Evolutionary conservation across 139 green algal genomes (phyloP).

Genomic region (Pleodorina starrii): DNA sequence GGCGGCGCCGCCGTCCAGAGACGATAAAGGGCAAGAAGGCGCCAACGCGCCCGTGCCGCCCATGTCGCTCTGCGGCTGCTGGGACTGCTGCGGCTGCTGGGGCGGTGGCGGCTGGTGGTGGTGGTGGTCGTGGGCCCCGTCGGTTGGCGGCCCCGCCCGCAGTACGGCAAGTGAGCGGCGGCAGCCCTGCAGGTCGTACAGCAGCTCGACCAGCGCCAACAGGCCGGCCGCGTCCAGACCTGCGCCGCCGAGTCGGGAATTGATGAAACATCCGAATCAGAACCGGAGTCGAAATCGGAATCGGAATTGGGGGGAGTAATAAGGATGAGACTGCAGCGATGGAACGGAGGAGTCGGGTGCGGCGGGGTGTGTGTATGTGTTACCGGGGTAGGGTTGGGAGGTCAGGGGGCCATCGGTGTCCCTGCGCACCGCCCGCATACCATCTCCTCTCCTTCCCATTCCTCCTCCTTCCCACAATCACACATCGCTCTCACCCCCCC

Average conservation of each 20-base stretch:
- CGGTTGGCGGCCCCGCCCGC: constrained; percentile 4
- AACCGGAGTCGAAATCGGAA: too few relatives aligned
- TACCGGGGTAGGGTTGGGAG: too few relatives aligned
- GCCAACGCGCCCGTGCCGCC: neutral
- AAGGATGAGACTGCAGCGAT: neutral
- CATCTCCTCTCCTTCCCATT: too few relatives aligned
- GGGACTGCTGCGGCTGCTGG: neutral
- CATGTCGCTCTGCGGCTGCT: neutral
- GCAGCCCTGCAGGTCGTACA: constrained; percentile 2
- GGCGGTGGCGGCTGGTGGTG: too few relatives aligned
- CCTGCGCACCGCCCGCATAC: too few relatives aligned
- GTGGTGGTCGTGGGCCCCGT: neutral
- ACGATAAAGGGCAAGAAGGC: neutral
- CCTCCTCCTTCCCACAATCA: too few relatives aligned
- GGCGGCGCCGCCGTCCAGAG: neutral
- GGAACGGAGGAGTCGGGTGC: too few relatives aligned
- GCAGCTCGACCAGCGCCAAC: neutral
- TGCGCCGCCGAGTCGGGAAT: neutral
- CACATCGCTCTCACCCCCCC: neutral
- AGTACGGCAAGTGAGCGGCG: neutral
- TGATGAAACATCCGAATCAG: neutral
- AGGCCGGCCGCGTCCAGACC: neutral
- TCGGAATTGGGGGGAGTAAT: neutral
- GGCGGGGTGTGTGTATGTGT: too few relatives aligned
- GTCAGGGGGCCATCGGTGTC: too few relatives aligned